Conservation (phyloP, 2,329 filamentous ascomycete genomes). For the Colletotrichum spaethianum region DNA sequence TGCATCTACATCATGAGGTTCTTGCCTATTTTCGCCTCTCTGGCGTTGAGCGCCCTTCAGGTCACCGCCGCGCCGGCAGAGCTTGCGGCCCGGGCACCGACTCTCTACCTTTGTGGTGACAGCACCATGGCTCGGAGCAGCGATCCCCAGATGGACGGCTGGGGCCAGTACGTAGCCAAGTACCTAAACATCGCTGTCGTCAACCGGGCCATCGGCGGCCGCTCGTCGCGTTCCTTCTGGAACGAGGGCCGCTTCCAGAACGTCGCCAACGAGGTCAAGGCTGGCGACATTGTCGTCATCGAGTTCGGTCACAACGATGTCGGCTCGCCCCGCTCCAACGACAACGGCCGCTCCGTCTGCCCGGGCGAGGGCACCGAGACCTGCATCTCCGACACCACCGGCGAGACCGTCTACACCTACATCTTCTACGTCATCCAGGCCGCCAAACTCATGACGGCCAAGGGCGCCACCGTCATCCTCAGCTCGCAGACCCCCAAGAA, state of each 20-base stretch:
- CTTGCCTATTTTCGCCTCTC: conserved; percentile 28
- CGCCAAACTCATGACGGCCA: conserved; percentile 64
- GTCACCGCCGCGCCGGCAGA: conserved; percentile 43
- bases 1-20: conserved; percentile 29
- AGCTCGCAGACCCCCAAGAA: conserved; percentile 71
- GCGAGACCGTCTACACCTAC: conserved; percentile 73
- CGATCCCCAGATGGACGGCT: conserved; percentile 65
- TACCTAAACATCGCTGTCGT: conserved; percentile 60
- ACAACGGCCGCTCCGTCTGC: conserved; percentile 76
- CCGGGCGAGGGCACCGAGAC: conserved; percentile 67
- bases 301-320: conserved; percentile 83
- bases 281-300: conserved; percentile 77
- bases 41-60: conserved; percentile 34
- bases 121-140: conserved; percentile 72
- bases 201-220: conserved; percentile 77
- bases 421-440: conserved; percentile 72
- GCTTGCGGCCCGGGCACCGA: conserved; percentile 46
- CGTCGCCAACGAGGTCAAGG: conserved; percentile 65
- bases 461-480: conserved; percentile 74
- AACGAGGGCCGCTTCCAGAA: conserved; percentile 76
- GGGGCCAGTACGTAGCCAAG: conserved; percentile 72
- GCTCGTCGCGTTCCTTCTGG: conserved; percentile 76
- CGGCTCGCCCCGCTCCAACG: conserved; percentile 66
- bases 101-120: conserved; percentile 71
- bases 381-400: conserved; percentile 63